Conservation (phyloP, 1,284 basidiomycete species). For the Cryptococcus wingfieldii region DNA sequence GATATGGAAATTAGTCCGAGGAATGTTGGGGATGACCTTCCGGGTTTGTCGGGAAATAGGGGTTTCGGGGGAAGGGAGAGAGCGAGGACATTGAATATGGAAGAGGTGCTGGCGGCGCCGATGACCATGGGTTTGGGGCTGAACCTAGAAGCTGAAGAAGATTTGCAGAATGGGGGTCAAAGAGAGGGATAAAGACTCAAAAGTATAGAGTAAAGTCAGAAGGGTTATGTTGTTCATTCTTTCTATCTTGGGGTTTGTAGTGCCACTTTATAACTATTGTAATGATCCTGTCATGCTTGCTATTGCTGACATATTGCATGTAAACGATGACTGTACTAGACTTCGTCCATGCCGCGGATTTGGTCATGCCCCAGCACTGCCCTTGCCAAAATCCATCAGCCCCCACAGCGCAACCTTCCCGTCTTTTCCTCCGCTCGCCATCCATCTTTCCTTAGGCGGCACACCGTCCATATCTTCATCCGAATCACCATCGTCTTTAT, state of each 20-base stretch:
- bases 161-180: too few relatives aligned
- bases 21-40: background rate
- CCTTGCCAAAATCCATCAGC: conserved; percentile 59
- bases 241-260: too few relatives aligned
- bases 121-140: background rate
- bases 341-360: too few relatives aligned
- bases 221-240: too few relatives aligned
- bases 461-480: conserved; percentile 58
- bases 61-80: background rate
- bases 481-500: conserved; percentile 50
- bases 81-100: background rate
- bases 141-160: background rate
- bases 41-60: background rate
- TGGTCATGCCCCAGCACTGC: too few relatives aligned
- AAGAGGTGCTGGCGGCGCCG: background rate
- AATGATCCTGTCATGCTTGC: too few relatives aligned
- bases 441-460: conserved; percentile 55
- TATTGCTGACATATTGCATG: too few relatives aligned
- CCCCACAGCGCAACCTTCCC: conserved; percentile 71
- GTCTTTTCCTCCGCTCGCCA: conserved; percentile 69
- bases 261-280: too few relatives aligned
- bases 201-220: too few relatives aligned
- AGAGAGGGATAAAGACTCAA: background rate
- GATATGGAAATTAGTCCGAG: background rate
- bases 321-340: too few relatives aligned